Evolutionary conservation across 352 stramenopile species (phyloP).

Genomic region (Saprolegnia parasitica): DNA sequence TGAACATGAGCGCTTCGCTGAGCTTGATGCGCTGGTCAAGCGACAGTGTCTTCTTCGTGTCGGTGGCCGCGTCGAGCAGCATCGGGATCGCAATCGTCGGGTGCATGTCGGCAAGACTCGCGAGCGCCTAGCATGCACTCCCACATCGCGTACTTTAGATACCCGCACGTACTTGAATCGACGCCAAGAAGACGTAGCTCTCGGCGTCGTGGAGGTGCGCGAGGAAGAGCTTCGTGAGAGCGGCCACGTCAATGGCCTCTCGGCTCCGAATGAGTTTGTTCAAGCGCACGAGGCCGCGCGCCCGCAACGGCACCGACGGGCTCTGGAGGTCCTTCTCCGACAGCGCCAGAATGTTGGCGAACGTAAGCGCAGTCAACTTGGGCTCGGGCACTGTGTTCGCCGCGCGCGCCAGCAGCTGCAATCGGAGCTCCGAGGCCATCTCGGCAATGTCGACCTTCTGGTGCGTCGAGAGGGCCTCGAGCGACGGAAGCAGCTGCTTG

Average conservation of each 20-base stretch:
- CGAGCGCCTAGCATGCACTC: constrained; percentile 35
- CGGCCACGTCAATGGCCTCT: constrained; percentile 40
- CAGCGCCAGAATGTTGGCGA: constrained; percentile 47
- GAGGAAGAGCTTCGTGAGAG: constrained; percentile 56
- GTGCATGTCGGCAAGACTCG: constrained; percentile 55
- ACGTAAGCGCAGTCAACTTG: constrained; percentile 29
- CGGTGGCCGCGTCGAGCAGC: constrained; percentile 48
- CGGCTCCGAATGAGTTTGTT: constrained; percentile 67
- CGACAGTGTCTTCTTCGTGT: constrained; percentile 37
- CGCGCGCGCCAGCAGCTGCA: constrained; percentile 56
- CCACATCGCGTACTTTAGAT: not conserved
- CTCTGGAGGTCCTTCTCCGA: constrained; percentile 59
- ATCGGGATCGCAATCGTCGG: constrained; percentile 58
- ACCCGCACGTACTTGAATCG: constrained; percentile 46
- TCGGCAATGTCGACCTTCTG: constrained; percentile 59
- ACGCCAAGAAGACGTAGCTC: constrained; percentile 83
- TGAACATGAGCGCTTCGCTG: constrained; percentile 75
- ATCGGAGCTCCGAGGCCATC: constrained; percentile 56
- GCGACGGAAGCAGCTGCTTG: constrained; percentile 50
- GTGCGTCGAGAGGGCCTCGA: constrained; percentile 55
- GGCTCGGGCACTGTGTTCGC: not conserved
- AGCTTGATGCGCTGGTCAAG: constrained; percentile 77
- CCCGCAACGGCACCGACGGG: constrained; percentile 60
- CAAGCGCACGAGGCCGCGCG: constrained; percentile 63
- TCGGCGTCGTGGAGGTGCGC: constrained; percentile 58